These are phyloP conservation scores for Penicillium decumbens DNA, from an alignment of 2,329 filamentous ascomycete genomes.

Conservation along the genomic window DNA sequence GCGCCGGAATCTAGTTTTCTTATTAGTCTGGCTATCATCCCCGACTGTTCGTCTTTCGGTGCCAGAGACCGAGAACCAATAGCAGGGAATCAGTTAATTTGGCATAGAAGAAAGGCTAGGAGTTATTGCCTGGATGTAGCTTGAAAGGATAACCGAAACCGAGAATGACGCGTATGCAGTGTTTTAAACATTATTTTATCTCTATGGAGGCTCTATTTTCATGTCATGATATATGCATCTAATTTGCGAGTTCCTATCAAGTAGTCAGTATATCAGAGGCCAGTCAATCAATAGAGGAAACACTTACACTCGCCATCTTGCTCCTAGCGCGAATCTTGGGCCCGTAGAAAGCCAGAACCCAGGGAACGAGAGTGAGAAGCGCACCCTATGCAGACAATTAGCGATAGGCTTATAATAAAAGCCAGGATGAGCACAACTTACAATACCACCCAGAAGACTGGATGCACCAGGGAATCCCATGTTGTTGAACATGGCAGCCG, in stretches of 20 bases:
- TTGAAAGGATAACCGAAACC: not conserved
- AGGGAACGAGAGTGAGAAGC: constrained; percentile 73
- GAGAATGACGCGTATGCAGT: not conserved
- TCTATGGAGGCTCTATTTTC: not conserved
- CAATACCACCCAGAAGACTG: constrained; percentile 70
- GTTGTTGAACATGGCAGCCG: constrained; percentile 65
- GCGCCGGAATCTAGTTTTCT: too few species aligned
- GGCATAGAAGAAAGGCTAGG: too few species aligned
- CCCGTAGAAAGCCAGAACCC: constrained; percentile 76
- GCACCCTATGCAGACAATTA: constrained; percentile 38
- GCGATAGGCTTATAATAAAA: not conserved
- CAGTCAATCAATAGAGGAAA: not conserved
- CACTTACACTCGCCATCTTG: constrained; percentile 63
- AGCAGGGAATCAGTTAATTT: too few species aligned
- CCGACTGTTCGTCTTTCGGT: too few species aligned
- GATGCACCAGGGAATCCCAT: constrained; percentile 68
- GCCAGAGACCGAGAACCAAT: too few species aligned
- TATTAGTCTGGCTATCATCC: too few species aligned
- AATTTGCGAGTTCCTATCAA: constrained; percentile 19
- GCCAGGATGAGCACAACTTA: constrained; percentile 26
- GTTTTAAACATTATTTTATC: constrained; percentile 8
- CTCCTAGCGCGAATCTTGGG: constrained; percentile 69
- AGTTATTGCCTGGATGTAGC: not conserved
- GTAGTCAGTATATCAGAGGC: constrained; percentile 2
- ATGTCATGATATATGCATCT: not conserved